Percentiles rank a stretch among this genome's conserved stretches.
Evolutionary conservation across 768 basidiomycete species (phyloP).

Genomic region (Serendipita indica): DNA sequence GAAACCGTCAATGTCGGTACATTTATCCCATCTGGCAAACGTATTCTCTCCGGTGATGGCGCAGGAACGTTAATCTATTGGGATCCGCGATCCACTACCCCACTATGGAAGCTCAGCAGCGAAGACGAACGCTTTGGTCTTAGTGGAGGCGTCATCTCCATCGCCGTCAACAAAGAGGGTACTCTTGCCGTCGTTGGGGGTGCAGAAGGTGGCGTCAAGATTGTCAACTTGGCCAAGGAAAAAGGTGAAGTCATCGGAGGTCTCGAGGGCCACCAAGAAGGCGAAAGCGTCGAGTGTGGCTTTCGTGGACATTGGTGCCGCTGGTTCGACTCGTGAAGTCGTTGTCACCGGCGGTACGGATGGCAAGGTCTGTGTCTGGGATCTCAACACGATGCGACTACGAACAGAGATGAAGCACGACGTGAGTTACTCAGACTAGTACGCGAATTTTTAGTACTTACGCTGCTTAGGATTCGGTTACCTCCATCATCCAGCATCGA

Average conservation of each 20-base stretch:
- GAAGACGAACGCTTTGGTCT: conserved; percentile 61
- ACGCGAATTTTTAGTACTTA: background rate
- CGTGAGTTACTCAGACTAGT: conserved; percentile 30
- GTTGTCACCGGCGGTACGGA: conserved; percentile 84
- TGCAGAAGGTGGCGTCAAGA: conserved; percentile 65
- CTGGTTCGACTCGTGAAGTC: conserved; percentile 36
- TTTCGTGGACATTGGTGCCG: conserved; percentile 62
- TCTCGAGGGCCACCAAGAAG: conserved; percentile 71
- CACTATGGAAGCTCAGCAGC: conserved; percentile 66
- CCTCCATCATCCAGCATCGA: conserved; percentile 62
- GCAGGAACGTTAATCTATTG: conserved; percentile 75
- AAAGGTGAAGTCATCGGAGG: conserved; percentile 59
- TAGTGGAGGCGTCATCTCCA: conserved; percentile 63
- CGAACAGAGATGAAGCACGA: conserved; percentile 70
- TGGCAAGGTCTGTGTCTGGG: conserved; percentile 90
- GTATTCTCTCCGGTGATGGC: conserved; percentile 73
- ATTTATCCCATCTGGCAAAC: conserved; percentile 82
- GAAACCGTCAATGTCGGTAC: conserved; percentile 72
- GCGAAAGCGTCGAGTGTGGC: conserved; percentile 75
- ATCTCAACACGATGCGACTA: conserved; percentile 71
- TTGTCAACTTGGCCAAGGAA: conserved; percentile 64
- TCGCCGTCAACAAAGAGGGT: conserved; percentile 73
- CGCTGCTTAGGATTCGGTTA: conserved; percentile 62
- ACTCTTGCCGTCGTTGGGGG: conserved; percentile 89
- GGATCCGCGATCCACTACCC: conserved; percentile 69